These are phyloP conservation scores for Encephalitozoon romaleae DNA, from an alignment of 371 early-diverging fungal species.

Conservation along the genomic window DNA sequence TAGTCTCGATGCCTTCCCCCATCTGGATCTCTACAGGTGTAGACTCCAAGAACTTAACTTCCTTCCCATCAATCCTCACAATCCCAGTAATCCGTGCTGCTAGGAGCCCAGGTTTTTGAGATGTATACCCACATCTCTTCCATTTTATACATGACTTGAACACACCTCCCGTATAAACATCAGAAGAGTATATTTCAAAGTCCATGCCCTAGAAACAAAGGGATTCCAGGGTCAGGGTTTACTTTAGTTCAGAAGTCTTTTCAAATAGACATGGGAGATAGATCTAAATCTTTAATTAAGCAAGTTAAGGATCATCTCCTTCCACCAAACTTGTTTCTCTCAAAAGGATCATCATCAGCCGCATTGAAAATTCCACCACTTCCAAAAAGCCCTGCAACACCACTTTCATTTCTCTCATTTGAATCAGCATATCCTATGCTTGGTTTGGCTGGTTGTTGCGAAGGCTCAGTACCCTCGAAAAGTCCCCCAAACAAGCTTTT, in stretches of 20 bases:
- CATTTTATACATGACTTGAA: neutral
- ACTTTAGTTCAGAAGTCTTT: neutral
- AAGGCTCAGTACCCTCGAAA: neutral
- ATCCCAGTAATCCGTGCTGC: neutral
- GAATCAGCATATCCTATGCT: neutral
- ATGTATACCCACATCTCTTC: neutral
- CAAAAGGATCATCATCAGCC: neutral
- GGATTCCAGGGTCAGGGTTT: neutral
- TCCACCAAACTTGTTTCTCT: neutral
- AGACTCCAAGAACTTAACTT: neutral
- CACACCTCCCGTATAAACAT: neutral
- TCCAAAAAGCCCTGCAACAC: neutral
- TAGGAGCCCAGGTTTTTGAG: neutral
- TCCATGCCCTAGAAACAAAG: neutral
- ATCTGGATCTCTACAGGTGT: neutral
- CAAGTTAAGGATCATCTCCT: neutral
- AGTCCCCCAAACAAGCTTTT: neutral
- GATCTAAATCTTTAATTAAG: constrained; percentile 1
- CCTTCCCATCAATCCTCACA: neutral
- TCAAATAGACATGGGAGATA: neutral
- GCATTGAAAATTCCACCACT: neutral
- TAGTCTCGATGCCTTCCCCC: neutral
- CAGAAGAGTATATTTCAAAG: neutral
- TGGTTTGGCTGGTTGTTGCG: neutral
- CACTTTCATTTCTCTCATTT: neutral